Percentiles rank a stretch among this genome's conserved stretches.
Conservation (phyloP, 2,329 filamentous ascomycete genomes). For the Fulvia fulva region DNA sequence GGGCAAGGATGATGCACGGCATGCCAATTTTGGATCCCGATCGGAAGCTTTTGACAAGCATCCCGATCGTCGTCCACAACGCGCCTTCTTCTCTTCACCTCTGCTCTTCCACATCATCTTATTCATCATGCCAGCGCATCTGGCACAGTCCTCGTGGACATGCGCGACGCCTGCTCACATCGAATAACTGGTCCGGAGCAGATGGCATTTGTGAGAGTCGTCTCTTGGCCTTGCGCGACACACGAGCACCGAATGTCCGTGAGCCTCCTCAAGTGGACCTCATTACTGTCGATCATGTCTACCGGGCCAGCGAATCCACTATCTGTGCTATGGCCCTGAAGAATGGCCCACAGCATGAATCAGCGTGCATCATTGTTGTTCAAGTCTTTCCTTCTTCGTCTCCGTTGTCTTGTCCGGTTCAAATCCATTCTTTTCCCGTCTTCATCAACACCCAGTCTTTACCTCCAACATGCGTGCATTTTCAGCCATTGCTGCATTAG, state of each 20-base stretch:
- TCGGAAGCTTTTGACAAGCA: not conserved
- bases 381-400: not conserved
- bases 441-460: not conserved
- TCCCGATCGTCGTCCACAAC: not conserved
- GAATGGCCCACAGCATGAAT: not conserved
- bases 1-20: not conserved
- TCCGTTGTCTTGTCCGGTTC: no score
- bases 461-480: constrained; percentile 28
- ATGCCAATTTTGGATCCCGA: not conserved
- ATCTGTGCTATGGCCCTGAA: not conserved
- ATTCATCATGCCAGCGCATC: not conserved
- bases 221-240: no score
- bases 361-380: not conserved
- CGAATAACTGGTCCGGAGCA: no score
- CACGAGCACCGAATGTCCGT: not conserved
- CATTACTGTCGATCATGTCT: not conserved
- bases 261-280: not conserved
- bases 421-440: not conserved
- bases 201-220: no score
- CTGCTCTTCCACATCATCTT: no score
- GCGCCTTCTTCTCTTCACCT: no score
- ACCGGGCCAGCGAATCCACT: not conserved
- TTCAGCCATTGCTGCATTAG: constrained; percentile 30
- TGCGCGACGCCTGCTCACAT: no score
- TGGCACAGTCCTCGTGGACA: not conserved